Evolutionary conservation across 768 basidiomycete genomes (phyloP), one percentile per base, ranked within the genome.

Genomic region (Xerocomellus amylosporus): DNA sequence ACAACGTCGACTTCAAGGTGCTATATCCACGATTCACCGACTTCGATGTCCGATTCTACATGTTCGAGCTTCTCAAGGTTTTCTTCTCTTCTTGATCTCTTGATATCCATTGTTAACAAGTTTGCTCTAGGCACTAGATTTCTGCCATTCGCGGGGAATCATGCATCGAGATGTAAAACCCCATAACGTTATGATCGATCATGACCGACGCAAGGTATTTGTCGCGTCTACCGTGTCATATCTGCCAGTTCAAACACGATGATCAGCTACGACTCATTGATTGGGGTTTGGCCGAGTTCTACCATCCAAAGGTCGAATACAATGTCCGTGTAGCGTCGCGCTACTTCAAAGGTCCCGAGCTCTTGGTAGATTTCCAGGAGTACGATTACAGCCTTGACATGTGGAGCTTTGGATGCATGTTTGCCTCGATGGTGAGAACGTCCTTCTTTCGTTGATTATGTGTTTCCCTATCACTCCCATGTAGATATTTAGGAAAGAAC

Each of bases 351-450:
- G 96, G 95, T 1, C 96, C 95, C 6, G 96, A 98, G 73, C 77
- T 98, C 53, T 77, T 98, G 53, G 94, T 98, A 55, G 95, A 98
- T 72, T 98, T 97, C 77, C 96, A 97, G 71, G 93, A 97, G 70
- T 98, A 98, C 61, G 96, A 98, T 71, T 97, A 97, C 70, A 92
- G 90, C 72, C 74, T 98, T 63, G 95, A 98, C 71, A 93, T 98
- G 92, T 98, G 96, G 96, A 94, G 92, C 75, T 87, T 90, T 67
- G 96, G 96, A 17, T 98, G 96, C 70, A 98, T 96, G 93, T 97
- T 96, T 72, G 96, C 96, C 9, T 93, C 91, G 17, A 98, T 98
- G 96, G 95, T 96, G 67, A 62, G 80, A 33, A 39, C 19, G 63
- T 36, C 45, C 19, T 42, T 39, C 5, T n/a, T 12, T 48, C 31